phyloP scores from a whole-genome alignment of 1,284 basidiomycete genomes.

The Bondarzewia mesenterica region DNA sequence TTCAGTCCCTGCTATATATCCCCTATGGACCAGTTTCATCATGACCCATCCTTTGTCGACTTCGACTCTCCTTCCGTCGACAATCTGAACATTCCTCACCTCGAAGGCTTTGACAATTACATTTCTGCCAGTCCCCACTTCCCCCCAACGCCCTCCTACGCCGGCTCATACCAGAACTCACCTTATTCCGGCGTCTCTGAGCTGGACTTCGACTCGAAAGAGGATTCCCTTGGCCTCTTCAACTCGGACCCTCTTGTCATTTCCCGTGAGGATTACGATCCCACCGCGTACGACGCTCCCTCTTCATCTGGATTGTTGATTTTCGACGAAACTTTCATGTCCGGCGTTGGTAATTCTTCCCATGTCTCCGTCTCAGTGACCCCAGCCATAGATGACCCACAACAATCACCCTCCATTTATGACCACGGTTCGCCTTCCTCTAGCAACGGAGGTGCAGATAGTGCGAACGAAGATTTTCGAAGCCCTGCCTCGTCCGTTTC shows the following conservation, averaged over 20 bases:
- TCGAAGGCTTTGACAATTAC: conserved; percentile 10
- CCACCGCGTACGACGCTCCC: conserved; percentile 57
- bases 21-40: background rate
- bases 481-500: conserved; percentile 62
- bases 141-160: conserved; percentile 44
- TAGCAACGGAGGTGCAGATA: conserved; percentile 39
- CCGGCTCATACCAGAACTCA: conserved; percentile 52
- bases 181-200: conserved; percentile 63
- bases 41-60: background rate
- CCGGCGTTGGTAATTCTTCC: conserved; percentile 22
- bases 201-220: conserved; percentile 41
- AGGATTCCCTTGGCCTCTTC: conserved; percentile 33
- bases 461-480: conserved; percentile 20
- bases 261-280: conserved; percentile 49
- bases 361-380: conserved; percentile 35
- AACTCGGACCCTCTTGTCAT: conserved; percentile 29
- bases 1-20: too few relatives aligned
- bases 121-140: conserved; percentile 24
- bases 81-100: background rate
- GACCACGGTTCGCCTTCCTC: conserved; percentile 59
- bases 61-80: background rate
- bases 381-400: conserved; percentile 29
- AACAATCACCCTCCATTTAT: conserved; percentile 30
- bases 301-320: conserved; percentile 42
- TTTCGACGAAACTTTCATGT: conserved; percentile 47